A percentile compares a stretch with the other conserved stretches of the same genome.
Conservation (phyloP, 2,329 filamentous ascomycete species). For the Colletotrichum sp. region DNA sequence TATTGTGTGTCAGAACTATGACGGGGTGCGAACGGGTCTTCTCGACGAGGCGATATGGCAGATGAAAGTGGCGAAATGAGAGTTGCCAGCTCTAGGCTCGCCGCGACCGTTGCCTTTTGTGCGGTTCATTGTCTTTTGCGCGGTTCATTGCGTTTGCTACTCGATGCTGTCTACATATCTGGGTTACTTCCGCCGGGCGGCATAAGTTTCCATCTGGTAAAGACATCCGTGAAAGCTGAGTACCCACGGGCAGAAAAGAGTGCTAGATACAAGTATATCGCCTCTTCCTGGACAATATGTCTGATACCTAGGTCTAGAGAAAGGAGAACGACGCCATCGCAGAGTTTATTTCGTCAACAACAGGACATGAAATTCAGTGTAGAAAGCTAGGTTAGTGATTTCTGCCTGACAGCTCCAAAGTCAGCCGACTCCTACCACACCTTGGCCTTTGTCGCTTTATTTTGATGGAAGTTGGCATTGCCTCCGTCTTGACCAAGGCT, state of each 20-base stretch:
- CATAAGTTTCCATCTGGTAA: neutral
- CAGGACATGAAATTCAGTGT: neutral
- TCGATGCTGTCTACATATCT: neutral
- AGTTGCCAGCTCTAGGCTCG: neutral
- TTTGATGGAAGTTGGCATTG: neutral
- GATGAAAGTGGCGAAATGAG: neutral
- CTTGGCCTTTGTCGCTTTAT: neutral
- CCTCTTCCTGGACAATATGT: neutral
- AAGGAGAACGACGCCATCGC: neutral
- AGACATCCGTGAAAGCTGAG: neutral
- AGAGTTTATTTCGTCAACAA: neutral
- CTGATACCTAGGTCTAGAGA: neutral
- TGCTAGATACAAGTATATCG: neutral
- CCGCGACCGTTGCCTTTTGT: neutral
- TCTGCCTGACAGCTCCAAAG: neutral
- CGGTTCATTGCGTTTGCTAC: neutral
- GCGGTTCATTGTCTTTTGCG: neutral
- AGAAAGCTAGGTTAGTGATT: neutral
- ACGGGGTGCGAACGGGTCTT: neutral
- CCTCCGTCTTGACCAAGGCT: neutral
- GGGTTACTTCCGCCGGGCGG: neutral
- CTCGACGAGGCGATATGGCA: neutral
- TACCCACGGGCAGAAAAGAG: neutral
- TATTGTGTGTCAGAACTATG: neutral
- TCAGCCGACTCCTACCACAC: neutral